Evolutionary conservation across 768 basidiomycete species (phyloP).

Genomic region (Coprinopsis cinerea): DNA sequence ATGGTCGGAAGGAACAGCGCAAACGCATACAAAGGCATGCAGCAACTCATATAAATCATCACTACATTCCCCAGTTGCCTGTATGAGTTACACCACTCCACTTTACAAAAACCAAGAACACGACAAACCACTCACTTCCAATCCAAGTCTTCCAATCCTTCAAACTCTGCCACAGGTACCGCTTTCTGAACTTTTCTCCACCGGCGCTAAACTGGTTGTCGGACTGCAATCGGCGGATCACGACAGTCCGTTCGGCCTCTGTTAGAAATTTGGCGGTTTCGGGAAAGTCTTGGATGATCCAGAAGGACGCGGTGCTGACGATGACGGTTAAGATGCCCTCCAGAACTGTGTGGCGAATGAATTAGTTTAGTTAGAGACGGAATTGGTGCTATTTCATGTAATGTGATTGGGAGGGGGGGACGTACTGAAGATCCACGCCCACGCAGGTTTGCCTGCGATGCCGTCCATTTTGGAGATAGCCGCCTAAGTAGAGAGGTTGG

Average conservation of each 20-base stretch:
- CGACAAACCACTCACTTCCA: conserved; percentile 30
- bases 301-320: conserved; percentile 63
- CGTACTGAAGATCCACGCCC: conserved; percentile 69
- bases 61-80: conserved; percentile 29
- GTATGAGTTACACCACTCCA: not conserved
- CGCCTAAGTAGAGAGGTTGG: too few species aligned
- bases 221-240: conserved; percentile 58
- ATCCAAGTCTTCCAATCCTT: conserved; percentile 75
- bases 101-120: not conserved
- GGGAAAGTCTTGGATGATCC: conserved; percentile 79
- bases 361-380: too few species aligned
- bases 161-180: conserved; percentile 54
- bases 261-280: conserved; percentile 73
- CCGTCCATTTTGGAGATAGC: conserved; percentile 72
- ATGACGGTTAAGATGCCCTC: conserved; percentile 65
- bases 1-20: conserved; percentile 75
- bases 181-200: conserved; percentile 54
- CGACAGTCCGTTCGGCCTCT: conserved; percentile 62
- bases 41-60: conserved; percentile 48
- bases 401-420: too few species aligned
- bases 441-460: conserved; percentile 57
- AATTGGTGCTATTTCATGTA: too few species aligned
- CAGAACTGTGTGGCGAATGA: too few species aligned
- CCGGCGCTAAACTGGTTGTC: conserved; percentile 71
- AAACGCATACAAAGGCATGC: conserved; percentile 72